Conservation (phyloP, 2,329 filamentous ascomycete genomes). For the Didymella keratinophila region DNA sequence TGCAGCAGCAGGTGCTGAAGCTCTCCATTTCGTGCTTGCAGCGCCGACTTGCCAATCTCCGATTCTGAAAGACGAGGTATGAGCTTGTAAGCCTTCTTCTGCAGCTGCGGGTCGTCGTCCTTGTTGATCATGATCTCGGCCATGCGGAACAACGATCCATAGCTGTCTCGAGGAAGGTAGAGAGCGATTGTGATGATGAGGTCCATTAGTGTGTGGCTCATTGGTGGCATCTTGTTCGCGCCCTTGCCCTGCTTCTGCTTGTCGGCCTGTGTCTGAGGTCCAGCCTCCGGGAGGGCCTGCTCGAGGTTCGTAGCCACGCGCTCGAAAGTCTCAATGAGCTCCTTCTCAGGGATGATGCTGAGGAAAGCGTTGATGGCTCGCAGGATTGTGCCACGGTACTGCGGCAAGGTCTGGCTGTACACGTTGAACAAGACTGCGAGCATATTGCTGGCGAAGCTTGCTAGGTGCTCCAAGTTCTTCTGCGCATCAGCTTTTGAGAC, state of each 20-base stretch:
- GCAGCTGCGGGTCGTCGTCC: slow-evolving; percentile 85
- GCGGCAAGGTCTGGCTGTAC: slow-evolving; percentile 93
- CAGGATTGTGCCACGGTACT: slow-evolving; percentile 88
- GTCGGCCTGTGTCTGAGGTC: slow-evolving; percentile 68
- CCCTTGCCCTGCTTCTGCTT: slow-evolving; percentile 68
- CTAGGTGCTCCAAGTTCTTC: slow-evolving; percentile 83
- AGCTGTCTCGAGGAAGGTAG: slow-evolving; percentile 88
- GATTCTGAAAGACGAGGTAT: slow-evolving; percentile 90
- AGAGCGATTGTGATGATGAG: slow-evolving; percentile 95
- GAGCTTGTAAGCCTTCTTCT: slow-evolving; percentile 99
- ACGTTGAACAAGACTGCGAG: slow-evolving; percentile 98
- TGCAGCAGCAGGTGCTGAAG: slow-evolving; percentile 82
- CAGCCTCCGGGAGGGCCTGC: slow-evolving; percentile 67
- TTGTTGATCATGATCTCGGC: slow-evolving; percentile 82
- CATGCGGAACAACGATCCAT: slow-evolving; percentile 84
- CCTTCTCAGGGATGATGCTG: slow-evolving; percentile 80
- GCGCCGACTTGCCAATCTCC: slow-evolving; percentile 75
- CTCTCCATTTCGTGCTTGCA: slow-evolving; percentile 77
- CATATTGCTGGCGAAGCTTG: slow-evolving; percentile 82
- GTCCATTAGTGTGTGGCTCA: slow-evolving; percentile 94
- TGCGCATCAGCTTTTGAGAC: slow-evolving; percentile 77
- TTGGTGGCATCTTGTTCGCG: slow-evolving; percentile 84
- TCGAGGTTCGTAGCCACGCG: slow-evolving; percentile 87
- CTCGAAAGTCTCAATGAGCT: slow-evolving; percentile 87
- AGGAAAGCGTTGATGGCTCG: slow-evolving; percentile 95